Base-by-base conservation (phyloP, 179 eudicot genomes). In the Silene coronaria region DNA sequence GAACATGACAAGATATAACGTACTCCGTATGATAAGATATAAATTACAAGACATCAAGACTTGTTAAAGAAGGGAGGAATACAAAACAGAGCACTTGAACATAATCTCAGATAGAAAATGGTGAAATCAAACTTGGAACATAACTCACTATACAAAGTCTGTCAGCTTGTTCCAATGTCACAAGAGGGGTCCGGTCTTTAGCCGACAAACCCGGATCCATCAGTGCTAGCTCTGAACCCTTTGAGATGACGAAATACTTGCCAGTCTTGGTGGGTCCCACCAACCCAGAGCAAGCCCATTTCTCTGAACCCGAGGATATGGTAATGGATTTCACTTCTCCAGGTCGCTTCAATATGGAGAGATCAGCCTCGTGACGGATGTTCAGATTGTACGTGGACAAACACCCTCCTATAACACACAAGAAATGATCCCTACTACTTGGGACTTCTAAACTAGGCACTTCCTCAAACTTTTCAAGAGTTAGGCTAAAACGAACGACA, bases 101-200 rank as follows among this genome's bases (percentile, higher is more conserved):
- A n/a, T n/a, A 48, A 71, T 53, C 14, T 48, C 61, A 26, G 11
- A 27, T 59, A 19, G 10, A 16, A 51, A 13, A 73, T 8, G 81
- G 78, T 36, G 84, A 71, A 57, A 81, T 74, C 73, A 81, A 74
- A 74, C 81, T 81, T 2, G 81, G 84, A 28, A 36, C 69, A 63
- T 53, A 81, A 21, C 78, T 60, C 28, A 74, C 45, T 17, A 81
- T 42, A 22, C 23, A 70, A 21, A 76, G 72, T 42, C 28, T 63
- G 0, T 46, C 30, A 63, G 58, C 76, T 69, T 70, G 66, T 48
- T 75, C 26, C 0, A 81, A 74, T 13, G 78, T 81, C 42, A 77
- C 46, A 6, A 81, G 81, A 21, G 78, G 75, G 55, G 34, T 34
- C 34, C 55, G 61, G 21, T 77, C 51, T 28, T 14, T 74, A 55